Conservation (phyloP, 495 filamentous ascomycete genomes). For the Xylaria cubensis region DNA sequence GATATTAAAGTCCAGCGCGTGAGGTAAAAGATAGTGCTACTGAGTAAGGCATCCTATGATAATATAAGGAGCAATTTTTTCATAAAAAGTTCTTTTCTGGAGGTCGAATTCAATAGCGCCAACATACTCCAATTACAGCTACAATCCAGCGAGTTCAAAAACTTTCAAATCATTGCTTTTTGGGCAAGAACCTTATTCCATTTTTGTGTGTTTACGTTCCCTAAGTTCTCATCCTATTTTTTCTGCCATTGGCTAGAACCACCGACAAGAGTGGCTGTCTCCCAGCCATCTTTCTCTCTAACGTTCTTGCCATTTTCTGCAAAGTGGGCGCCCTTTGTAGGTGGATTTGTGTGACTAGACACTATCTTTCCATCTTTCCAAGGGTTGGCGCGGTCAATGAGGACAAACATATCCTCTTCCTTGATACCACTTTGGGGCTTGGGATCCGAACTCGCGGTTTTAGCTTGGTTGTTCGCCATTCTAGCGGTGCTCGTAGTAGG, state of each 20-base stretch:
- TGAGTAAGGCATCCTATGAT: too few relatives aligned
- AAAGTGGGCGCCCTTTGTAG: not conserved
- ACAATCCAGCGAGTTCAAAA: too few relatives aligned
- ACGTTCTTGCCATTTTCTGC: not conserved
- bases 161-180: not conserved
- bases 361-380: conserved; percentile 17
- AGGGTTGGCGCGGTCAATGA: not conserved
- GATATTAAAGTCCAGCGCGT: too few relatives aligned
- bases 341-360: not conserved
- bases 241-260: not conserved
- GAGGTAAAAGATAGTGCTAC: too few relatives aligned
- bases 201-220: not conserved
- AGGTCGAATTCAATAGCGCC: too few relatives aligned
- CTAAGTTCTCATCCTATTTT: not conserved
- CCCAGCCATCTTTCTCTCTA: conserved; percentile 4
- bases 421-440: conserved; percentile 4
- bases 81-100: too few relatives aligned
- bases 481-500: not conserved
- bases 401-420: conserved; percentile 17
- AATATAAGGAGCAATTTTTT: too few relatives aligned
- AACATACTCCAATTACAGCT: too few relatives aligned
- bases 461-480: not conserved
- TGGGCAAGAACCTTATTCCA: not conserved
- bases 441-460: not conserved
- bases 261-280: not conserved